These are phyloP conservation scores for Mortierella sp. DNA, from an alignment of 371 early-diverging fungal species.

Conservation along the genomic window DNA sequence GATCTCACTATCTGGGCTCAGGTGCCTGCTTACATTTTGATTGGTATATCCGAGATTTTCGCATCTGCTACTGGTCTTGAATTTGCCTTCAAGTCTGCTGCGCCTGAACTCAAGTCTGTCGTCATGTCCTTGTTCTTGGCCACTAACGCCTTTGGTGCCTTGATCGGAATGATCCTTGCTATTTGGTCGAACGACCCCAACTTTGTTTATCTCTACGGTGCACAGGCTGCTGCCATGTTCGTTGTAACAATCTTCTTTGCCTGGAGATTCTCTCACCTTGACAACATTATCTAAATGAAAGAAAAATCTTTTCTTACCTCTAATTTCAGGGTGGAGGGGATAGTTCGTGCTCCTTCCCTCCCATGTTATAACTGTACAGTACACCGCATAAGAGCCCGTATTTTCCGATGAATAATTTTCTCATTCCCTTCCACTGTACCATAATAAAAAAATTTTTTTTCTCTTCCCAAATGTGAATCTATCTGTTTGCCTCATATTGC, in stretches of 20 bases:
- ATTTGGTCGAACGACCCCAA: conserved; percentile 76
- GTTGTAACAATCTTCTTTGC: conserved; percentile 58
- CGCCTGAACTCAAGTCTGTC: conserved; percentile 80
- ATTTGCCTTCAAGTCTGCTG: conserved; percentile 84
- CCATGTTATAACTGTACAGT: too few species aligned
- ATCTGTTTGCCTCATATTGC: too few species aligned
- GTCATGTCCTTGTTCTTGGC: conserved; percentile 80
- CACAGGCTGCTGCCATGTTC: conserved; percentile 63
- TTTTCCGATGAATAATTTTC: too few species aligned
- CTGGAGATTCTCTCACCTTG: conserved; percentile 19
- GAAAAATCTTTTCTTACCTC: too few species aligned
- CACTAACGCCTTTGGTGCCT: conserved; percentile 75
- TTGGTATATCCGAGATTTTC: conserved; percentile 80
- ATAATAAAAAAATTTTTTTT: too few species aligned
- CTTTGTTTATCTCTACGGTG: conserved; percentile 75
- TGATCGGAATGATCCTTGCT: conserved; percentile 77
- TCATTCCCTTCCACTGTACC: too few species aligned
- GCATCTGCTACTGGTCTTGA: conserved; percentile 83
- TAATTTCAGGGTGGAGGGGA: too few species aligned
- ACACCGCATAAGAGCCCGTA: too few species aligned
- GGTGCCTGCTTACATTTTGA: conserved; percentile 74
- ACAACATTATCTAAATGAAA: too few species aligned
- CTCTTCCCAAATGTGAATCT: too few species aligned
- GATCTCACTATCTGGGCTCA: conserved; percentile 75
- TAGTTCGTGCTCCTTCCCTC: too few species aligned